A percentile compares a stretch with the other conserved stretches of the same genome.
These are phyloP conservation scores for Vanrija sp. DNA, from an alignment of 1,284 basidiomycete genomes.

Conservation along the genomic window DNA sequence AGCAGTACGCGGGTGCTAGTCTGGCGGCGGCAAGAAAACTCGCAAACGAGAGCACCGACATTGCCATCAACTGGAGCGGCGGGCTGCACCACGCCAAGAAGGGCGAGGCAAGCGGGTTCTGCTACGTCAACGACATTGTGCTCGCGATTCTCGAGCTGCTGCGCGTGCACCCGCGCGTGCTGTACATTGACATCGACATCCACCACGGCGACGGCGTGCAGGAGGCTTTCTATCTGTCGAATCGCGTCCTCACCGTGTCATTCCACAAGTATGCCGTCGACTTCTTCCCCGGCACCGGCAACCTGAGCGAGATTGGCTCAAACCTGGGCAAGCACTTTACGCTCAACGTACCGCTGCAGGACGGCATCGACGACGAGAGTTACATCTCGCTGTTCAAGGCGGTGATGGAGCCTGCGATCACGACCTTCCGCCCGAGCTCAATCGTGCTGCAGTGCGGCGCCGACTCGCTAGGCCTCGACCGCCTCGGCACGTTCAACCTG, in stretches of 20 bases:
- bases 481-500: constrained; percentile 94
- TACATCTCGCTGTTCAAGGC: constrained; percentile 94
- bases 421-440: constrained; percentile 78
- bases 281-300: constrained; percentile 96
- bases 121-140: constrained; percentile 94
- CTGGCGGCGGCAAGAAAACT: constrained; percentile 85
- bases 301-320: constrained; percentile 82
- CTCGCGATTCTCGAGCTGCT: constrained; percentile 87
- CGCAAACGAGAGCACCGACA: constrained; percentile 81
- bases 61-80: constrained; percentile 96
- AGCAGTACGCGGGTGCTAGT: constrained; percentile 85
- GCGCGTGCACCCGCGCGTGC: constrained; percentile 79
- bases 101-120: constrained; percentile 92
- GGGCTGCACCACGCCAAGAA: constrained; percentile 95
- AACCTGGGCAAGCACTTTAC: constrained; percentile 89
- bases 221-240: constrained; percentile 95
- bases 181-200: constrained; percentile 97
- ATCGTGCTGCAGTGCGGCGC: constrained; percentile 98
- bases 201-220: constrained; percentile 97
- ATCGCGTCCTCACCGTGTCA: constrained; percentile 96
- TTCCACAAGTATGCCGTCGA: constrained; percentile 99
- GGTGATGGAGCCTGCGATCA: constrained; percentile 90
- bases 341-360: constrained; percentile 90
- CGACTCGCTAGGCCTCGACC: constrained; percentile 89
- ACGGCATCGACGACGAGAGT: constrained; percentile 96